Base-by-base conservation (phyloP, 192 early-diverging fungal species). In the Coemansia sp. region DNA sequence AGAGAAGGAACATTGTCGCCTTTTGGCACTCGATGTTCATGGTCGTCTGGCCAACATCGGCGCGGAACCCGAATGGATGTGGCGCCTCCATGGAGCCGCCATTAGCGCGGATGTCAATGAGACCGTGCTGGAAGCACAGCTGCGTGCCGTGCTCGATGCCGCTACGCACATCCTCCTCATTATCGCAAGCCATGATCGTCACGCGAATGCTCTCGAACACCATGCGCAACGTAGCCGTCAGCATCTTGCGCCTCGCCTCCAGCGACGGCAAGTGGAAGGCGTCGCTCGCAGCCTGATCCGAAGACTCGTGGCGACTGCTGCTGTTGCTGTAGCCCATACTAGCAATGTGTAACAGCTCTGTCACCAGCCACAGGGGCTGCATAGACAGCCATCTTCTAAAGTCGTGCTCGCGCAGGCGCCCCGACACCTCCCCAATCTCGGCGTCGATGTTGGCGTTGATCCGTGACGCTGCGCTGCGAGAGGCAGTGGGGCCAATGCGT, bases 361-460 rank as follows among this genome's bases (percentile, higher is more conserved):
- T 66, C 11, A 58, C 73, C 25, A 78, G 65, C 81, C 81, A 83
- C 38, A 83, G 56, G 10, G 81, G 81, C 69, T 78, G 81, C 81
- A 78, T 77, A 2, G 81, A 70, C 11, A 83, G 71, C 81, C 81
- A 83, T n/a, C 62, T 42, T 10, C 65, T 35, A 37, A 78, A 83
- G 9, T 83, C 81, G 42, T 73, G 65, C 38, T 83, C 76, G 60
- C 81, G 75, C 37, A 78, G 20, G 65, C 69, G 72, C 11, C 43
- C 60, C 1, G 54, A 53, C 9, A 74, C 56, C 4, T 78, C 76
- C 20, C 81, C 70, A 14, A 66, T 40, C 38, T 75, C 65, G 17
- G 61, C 49, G 10, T 60, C 57, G 15, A 65, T 25, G 38, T 78
- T 59, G 29, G 60, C 60, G 57, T 83, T 78, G 35, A 64, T 36